Evolutionary conservation across 108 stramenopile species (phyloP), one percentile per base, ranked within the genome.

Genomic region (Fragilaria crotonensis): DNA sequence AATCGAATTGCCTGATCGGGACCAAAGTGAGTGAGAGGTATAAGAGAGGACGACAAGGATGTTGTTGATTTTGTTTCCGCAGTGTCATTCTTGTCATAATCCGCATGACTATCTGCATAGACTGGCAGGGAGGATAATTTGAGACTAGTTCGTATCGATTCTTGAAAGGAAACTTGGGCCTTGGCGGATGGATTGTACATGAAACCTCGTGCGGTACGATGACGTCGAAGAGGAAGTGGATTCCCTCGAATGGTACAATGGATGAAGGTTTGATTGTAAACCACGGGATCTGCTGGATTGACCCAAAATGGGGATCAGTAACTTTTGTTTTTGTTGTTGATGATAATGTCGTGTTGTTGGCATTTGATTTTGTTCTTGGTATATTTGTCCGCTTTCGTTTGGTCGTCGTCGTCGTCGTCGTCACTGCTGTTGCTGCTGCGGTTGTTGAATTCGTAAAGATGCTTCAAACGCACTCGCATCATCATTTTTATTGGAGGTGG

Each of bases 181-280:
- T 60, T 52, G 11, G 62, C 50, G 14, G 84, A 86, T 48, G 92
- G 92, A 72, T 93, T 93, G 67, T 89, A 93, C 53, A 84, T 59
- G 33, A 73, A 77, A 48, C 86, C 84, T 22, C 84, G 45, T 22
- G 63, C 36, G 2, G 84, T 80, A 29, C 92, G 73, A 77, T 93
- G 92, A 7, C 92, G 77, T 17, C 64, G 50, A 17, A 93, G 67
- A 25, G 85, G 83, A n/a, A 70, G 68, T n/a, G 91, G 91, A 31
- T 86, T 83, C 1, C 91, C 91, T 25, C 81, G 55, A 4, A 93
- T 63, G 36, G 69, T 76, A 51, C 82, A 86, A 44, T 57, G 60
- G n/a, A 78, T 2, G 18, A 44, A 19, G 49, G 17, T 50, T 50
- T 50, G n/a, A 23, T 23, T 50, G 49, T 28, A 60, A 18, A 18